These are phyloP conservation scores for Starmera amethionina DNA, from an alignment of 805 yeast species.

Conservation along the genomic window DNA sequence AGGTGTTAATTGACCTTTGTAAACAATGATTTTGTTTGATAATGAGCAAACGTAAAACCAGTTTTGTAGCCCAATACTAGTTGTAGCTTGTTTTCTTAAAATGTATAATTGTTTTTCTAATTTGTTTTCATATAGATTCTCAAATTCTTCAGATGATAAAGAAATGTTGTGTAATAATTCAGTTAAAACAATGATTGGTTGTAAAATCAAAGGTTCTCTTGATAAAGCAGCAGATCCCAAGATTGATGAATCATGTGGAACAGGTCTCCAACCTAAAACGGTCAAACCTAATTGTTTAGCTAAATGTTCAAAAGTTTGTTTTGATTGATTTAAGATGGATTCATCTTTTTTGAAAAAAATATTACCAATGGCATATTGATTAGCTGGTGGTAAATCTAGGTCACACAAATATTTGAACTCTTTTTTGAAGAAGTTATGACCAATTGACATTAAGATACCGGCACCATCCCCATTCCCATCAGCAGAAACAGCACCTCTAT, in stretches of 20 bases:
- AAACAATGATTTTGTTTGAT: constrained; percentile 81
- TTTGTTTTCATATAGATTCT: constrained; percentile 41
- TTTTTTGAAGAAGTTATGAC: constrained; percentile 76
- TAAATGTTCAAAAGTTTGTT: constrained; percentile 68
- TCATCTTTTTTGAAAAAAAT: constrained; percentile 83
- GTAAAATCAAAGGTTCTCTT: constrained; percentile 84
- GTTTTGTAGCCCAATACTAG: constrained; percentile 85
- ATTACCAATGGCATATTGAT: constrained; percentile 94
- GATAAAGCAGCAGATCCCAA: constrained; percentile 92
- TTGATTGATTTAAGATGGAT: constrained; percentile 58
- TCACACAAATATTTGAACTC: constrained; percentile 70
- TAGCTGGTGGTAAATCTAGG: constrained; percentile 61
- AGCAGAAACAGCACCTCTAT: constrained; percentile 94
- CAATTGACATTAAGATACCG: constrained; percentile 88
- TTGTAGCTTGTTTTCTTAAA: constrained; percentile 82
- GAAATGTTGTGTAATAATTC: constrained; percentile 31
- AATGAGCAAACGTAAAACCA: constrained; percentile 97
- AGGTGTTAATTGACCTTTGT: constrained; percentile 97
- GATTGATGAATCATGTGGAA: constrained; percentile 90
- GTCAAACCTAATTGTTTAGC: constrained; percentile 68
- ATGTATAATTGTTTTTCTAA: constrained; percentile 82
- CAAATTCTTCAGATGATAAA: constrained; percentile 43
- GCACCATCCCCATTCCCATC: constrained; percentile 99
- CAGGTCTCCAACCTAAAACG: constrained; percentile 91
- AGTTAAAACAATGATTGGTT: constrained; percentile 79